Conservation (phyloP, 1,284 basidiomycete species). For the Ceratobasidium sp. region DNA sequence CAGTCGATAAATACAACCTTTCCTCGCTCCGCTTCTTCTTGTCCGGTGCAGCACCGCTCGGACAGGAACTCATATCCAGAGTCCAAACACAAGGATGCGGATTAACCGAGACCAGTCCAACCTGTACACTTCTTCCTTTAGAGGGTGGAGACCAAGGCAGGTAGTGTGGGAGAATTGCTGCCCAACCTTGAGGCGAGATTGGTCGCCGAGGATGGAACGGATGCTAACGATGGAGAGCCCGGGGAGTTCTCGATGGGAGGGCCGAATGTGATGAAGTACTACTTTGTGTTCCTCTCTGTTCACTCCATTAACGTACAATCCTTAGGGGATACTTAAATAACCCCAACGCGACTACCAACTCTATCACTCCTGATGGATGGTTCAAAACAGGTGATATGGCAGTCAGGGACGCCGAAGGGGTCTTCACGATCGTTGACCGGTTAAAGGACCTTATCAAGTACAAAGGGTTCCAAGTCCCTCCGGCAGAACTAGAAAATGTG, state of each 20-base stretch:
- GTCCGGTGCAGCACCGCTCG: constrained; percentile 84
- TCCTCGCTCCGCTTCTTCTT: constrained; percentile 64
- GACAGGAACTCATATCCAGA: constrained; percentile 62
- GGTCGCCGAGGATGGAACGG: constrained; percentile 63
- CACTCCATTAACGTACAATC: not conserved
- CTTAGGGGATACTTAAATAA: constrained; percentile 62
- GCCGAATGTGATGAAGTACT: constrained; percentile 76
- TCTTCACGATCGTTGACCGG: constrained; percentile 68
- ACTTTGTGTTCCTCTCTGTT: not conserved
- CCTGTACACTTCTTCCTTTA: constrained; percentile 18
- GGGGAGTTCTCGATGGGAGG: constrained; percentile 85
- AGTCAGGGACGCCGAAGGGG: constrained; percentile 66
- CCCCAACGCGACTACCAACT: constrained; percentile 63
- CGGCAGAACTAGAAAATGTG: constrained; percentile 78
- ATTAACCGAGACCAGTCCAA: constrained; percentile 67
- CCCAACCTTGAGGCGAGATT: constrained; percentile 80
- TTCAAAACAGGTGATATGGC: constrained; percentile 85
- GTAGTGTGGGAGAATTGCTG: constrained; percentile 73
- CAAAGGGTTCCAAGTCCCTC: constrained; percentile 79
- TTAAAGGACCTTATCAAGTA: constrained; percentile 86
- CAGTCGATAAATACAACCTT: constrained; percentile 73
- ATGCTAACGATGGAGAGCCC: constrained; percentile 57
- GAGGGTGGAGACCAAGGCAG: constrained; percentile 53
- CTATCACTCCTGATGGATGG: constrained; percentile 76
- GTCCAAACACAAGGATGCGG: constrained; percentile 66